Percentiles rank a stretch among this genome's conserved stretches.
Evolutionary conservation across 2,329 filamentous ascomycete genomes (phyloP).

Genomic region (Arthrobotrys entomopaga): DNA sequence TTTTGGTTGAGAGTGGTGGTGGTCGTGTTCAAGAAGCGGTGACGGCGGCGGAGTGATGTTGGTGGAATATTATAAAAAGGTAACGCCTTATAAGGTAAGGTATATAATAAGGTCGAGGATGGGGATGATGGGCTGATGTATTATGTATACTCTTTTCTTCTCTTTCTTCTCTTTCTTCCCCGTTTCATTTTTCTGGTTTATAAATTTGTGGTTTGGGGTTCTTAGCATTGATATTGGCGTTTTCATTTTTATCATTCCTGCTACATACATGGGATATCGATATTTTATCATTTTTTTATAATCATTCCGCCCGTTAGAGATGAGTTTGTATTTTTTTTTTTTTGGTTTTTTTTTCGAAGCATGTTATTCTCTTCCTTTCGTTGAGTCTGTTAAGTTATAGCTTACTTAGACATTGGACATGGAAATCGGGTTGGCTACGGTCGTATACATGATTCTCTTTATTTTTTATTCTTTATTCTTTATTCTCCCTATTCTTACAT

Average conservation of each 20-base stretch:
- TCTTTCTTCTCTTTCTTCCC: not conserved
- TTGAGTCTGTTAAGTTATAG: not conserved
- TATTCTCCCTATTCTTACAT: not conserved
- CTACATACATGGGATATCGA: not conserved
- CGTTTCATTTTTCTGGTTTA: not conserved
- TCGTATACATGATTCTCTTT: too few species aligned
- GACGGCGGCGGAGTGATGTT: not conserved
- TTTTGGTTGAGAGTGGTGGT: slow-evolving; percentile 1
- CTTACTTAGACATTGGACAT: too few species aligned
- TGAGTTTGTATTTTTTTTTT: not conserved
- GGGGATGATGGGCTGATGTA: not conserved
- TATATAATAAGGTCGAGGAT: too few species aligned
- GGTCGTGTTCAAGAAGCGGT: not conserved
- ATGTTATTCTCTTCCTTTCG: not conserved
- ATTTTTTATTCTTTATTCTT: not conserved
- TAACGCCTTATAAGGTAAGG: too few species aligned
- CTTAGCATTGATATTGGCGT: slow-evolving; percentile 9
- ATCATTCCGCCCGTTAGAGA: not conserved
- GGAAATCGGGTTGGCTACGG: too few species aligned
- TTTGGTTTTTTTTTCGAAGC: slow-evolving; percentile 1
- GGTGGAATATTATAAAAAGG: too few species aligned
- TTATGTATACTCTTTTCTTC: not conserved
- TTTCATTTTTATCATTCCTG: not conserved
- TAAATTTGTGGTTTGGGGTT: not conserved
- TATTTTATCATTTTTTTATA: slow-evolving; percentile 10